Evolutionary conservation across 75 land plant genomes (phyloP).

Genomic region (Pinus taeda): DNA sequence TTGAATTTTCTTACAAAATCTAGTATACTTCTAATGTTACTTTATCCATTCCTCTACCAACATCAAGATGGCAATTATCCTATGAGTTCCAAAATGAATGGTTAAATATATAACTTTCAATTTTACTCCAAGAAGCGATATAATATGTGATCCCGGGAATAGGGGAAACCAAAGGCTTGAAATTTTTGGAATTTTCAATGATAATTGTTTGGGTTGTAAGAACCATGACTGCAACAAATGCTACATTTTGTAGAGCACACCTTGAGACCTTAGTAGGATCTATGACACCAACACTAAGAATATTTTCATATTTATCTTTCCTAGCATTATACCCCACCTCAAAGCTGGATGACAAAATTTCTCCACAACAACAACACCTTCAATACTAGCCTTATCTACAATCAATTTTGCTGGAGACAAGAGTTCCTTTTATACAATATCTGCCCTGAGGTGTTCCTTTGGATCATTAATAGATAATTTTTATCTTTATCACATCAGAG

Average conservation of each 20-base stretch:
- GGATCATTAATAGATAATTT: constrained; percentile 52
- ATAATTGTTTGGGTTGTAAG: constrained; percentile 78
- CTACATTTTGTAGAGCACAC: constrained; percentile 89
- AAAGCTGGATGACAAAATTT: constrained; percentile 52
- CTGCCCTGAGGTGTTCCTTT: constrained; percentile 90
- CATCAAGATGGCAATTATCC: too few relatives aligned
- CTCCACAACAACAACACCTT: constrained; percentile 76
- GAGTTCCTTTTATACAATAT: constrained; percentile 89
- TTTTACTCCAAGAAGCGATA: too few relatives aligned
- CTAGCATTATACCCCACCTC: constrained; percentile 78
- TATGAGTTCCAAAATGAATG: too few relatives aligned
- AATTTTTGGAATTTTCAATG: constrained; percentile 54
- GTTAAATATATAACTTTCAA: too few relatives aligned
- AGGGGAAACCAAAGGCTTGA: constrained; percentile 38
- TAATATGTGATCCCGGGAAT: constrained; percentile 57
- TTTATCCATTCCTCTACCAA: too few relatives aligned
- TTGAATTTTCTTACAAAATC: too few relatives aligned
- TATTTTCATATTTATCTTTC: constrained; percentile 70
- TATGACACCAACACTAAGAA: constrained; percentile 62
- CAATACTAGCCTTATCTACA: constrained; percentile 80
- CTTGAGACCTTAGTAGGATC: constrained; percentile 85
- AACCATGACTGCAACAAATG: constrained; percentile 82
- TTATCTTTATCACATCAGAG: constrained; percentile 62
- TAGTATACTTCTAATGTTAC: too few relatives aligned
- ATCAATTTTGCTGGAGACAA: constrained; percentile 72